phyloP scores from a whole-genome alignment of 192 early-diverging fungal species.

The Coemansia sp. region DNA sequence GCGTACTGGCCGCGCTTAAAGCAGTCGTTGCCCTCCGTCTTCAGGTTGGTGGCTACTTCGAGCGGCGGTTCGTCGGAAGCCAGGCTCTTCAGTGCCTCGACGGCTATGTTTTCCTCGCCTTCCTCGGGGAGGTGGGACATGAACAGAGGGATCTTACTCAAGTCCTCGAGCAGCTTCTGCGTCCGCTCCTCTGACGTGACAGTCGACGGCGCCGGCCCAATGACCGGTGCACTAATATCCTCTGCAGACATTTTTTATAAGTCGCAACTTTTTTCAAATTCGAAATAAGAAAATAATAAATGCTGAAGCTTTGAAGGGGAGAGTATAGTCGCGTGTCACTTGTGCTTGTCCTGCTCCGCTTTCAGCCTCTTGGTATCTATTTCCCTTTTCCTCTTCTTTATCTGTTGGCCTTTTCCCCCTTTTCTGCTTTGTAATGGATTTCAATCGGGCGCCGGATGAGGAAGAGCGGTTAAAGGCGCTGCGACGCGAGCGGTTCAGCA shows the following conservation, averaged over 20 bases:
- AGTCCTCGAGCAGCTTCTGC: conserved; percentile 60
- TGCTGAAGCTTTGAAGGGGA: too few species aligned
- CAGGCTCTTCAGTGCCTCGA: conserved; percentile 83
- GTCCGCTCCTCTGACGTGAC: conserved; percentile 16
- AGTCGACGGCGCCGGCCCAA: conserved; percentile 27
- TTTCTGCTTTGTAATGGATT: conserved; percentile 32
- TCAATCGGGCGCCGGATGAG: conserved; percentile 24
- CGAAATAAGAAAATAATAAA: neutral
- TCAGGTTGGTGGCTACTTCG: conserved; percentile 90
- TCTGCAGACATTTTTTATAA: neutral
- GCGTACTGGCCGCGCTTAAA: conserved; percentile 79
- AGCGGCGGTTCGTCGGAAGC: conserved; percentile 94
- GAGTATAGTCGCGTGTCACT: too few species aligned
- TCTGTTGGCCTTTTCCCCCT: neutral
- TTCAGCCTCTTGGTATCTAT: neutral
- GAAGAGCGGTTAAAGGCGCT: conserved; percentile 48
- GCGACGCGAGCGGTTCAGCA: conserved; percentile 53
- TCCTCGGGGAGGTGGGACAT: conserved; percentile 77
- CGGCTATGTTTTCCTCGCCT: conserved; percentile 69
- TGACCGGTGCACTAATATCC: neutral
- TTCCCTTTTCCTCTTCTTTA: neutral
- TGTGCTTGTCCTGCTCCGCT: too few species aligned
- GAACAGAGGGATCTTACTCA: conserved; percentile 90
- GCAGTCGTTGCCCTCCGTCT: conserved; percentile 94
- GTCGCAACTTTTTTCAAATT: too few species aligned